Percentiles rank a stretch among this genome's conserved stretches.
Conservation (phyloP, 441 rosid genomes). For the Erodium moschatum region DNA sequence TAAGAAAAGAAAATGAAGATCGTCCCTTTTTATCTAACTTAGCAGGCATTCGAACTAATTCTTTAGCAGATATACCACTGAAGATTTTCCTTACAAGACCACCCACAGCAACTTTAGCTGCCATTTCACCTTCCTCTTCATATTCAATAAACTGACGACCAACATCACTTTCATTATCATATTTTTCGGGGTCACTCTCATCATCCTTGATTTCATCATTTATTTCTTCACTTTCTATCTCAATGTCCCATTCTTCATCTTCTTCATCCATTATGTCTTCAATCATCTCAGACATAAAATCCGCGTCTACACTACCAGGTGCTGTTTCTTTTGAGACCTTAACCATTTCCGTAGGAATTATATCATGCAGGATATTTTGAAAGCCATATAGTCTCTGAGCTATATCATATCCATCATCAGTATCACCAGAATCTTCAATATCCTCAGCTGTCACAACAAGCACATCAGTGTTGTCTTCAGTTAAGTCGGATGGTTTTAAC, state of each 20-base stretch:
- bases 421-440: constrained; percentile 44
- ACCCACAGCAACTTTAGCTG: constrained; percentile 71
- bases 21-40: constrained; percentile 53
- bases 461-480: constrained; percentile 53
- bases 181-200: constrained; percentile 40
- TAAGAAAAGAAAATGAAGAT: constrained; percentile 55
- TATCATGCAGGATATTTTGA: constrained; percentile 64
- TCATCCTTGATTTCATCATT: constrained; percentile 40
- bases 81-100: constrained; percentile 58
- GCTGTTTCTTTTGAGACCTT: constrained; percentile 81
- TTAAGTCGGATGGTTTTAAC: constrained; percentile 34
- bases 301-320: constrained; percentile 67
- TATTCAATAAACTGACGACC: constrained; percentile 43
- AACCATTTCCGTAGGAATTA: constrained; percentile 80
- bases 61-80: constrained; percentile 39
- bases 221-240: constrained; percentile 49
- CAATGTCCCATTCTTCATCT: constrained; percentile 53
- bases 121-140: constrained; percentile 52
- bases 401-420: constrained; percentile 34
- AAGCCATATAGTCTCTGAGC: constrained; percentile 49
- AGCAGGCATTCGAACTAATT: constrained; percentile 69
- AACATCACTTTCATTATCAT: constrained; percentile 49
- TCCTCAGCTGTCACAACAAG: constrained; percentile 51
- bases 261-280: constrained; percentile 58
- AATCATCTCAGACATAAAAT: constrained; percentile 78